Evolutionary conservation across 2,329 filamentous ascomycete genomes (phyloP).

Genomic region (Colletotrichum higginsianum): DNA sequence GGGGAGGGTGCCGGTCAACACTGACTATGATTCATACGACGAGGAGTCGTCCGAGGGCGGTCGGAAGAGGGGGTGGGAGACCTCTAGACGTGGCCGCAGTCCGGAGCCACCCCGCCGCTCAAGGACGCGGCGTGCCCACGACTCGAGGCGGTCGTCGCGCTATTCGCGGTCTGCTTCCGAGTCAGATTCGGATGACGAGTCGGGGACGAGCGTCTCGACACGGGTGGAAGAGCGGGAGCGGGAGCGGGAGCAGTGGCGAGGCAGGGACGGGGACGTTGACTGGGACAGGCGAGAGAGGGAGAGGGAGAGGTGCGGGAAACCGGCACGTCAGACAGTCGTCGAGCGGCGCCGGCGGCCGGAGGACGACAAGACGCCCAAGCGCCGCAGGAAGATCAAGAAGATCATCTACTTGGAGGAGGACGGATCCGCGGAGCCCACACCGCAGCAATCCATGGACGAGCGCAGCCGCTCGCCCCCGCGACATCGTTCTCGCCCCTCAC

Average conservation of each 20-base stretch:
- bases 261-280: not conserved
- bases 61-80: slow-evolving; percentile 46
- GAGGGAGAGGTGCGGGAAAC: slow-evolving; percentile 11
- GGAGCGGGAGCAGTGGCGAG: slow-evolving; percentile 41
- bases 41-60: slow-evolving; percentile 43
- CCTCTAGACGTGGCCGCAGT: slow-evolving; percentile 49
- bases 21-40: slow-evolving; percentile 24
- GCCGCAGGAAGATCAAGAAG: slow-evolving; percentile 34
- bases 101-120: slow-evolving; percentile 57
- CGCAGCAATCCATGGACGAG: slow-evolving; percentile 29
- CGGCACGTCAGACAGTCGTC: slow-evolving; percentile 16
- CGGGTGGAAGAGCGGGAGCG: slow-evolving; percentile 48
- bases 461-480: slow-evolving; percentile 31
- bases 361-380: slow-evolving; percentile 31
- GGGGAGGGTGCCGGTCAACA: slow-evolving; percentile 33
- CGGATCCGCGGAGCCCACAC: slow-evolving; percentile 23
- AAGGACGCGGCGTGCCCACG: slow-evolving; percentile 47
- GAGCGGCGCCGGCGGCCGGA: slow-evolving; percentile 42
- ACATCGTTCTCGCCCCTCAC: slow-evolving; percentile 39
- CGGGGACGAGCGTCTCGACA: slow-evolving; percentile 54
- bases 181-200: slow-evolving; percentile 57
- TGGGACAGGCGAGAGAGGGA: slow-evolving; percentile 23
- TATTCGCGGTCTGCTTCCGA: slow-evolving; percentile 48
- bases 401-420: slow-evolving; percentile 37
- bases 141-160: slow-evolving; percentile 53